Conservation (phyloP, 768 basidiomycete genomes). For the Mycena metata region DNA sequence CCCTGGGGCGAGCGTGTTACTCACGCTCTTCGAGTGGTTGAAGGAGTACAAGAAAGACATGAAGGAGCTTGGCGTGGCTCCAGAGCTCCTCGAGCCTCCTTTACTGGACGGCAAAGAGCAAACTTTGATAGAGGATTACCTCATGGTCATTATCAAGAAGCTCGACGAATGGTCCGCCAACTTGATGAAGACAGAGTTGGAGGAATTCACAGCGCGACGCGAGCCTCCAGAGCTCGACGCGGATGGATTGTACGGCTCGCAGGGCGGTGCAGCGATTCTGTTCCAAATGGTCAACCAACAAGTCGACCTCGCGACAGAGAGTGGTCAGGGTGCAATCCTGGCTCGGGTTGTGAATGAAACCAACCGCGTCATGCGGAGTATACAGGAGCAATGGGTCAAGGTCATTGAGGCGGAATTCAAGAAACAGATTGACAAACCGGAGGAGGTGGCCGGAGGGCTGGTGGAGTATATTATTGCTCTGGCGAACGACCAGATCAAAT, state of each 20-base stretch:
- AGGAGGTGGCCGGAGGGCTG: constrained; percentile 88
- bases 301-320: constrained; percentile 94
- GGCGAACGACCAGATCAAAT: constrained; percentile 98
- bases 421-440: constrained; percentile 89
- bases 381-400: constrained; percentile 91
- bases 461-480: constrained; percentile 97
- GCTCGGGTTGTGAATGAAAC: constrained; percentile 91
- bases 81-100: constrained; percentile 87
- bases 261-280: constrained; percentile 92
- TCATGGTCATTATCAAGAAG: constrained; percentile 92
- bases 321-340: constrained; percentile 94
- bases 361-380: constrained; percentile 89
- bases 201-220: constrained; percentile 85
- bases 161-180: constrained; percentile 98
- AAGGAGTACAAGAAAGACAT: constrained; percentile 96
- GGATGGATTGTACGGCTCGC: constrained; percentile 91
- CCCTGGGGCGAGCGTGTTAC: constrained; percentile 89
- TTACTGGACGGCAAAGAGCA: constrained; percentile 97
- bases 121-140: constrained; percentile 93
- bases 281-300: constrained; percentile 99
- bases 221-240: constrained; percentile 91
- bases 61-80: constrained; percentile 90
- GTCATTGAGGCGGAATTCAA: constrained; percentile 88
- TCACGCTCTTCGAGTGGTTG: constrained; percentile 92
- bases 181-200: constrained; percentile 91